Evolutionary conservation across 2,329 filamentous ascomycete genomes (phyloP).

Genomic region (Graphiopsis chlorocephala): DNA sequence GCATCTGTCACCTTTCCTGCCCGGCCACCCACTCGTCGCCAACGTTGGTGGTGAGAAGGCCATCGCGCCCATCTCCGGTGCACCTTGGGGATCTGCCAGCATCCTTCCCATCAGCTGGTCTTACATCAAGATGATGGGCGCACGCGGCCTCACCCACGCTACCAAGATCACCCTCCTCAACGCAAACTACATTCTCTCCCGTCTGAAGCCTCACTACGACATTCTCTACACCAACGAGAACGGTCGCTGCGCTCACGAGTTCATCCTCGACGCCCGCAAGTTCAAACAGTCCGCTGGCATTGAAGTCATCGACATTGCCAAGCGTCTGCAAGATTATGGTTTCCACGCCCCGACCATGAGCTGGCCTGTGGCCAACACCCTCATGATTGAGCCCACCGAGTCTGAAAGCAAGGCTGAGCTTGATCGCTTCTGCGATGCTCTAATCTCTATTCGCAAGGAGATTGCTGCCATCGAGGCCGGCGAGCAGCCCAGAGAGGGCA

Average conservation of each 20-base stretch:
- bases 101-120: slow-evolving; percentile 94
- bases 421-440: slow-evolving; percentile 86
- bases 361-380: slow-evolving; percentile 89
- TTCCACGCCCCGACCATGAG: slow-evolving; percentile 98
- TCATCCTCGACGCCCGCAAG: slow-evolving; percentile 83
- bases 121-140: slow-evolving; percentile 92
- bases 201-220: slow-evolving; percentile 78
- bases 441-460: slow-evolving; percentile 82
- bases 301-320: slow-evolving; percentile 92
- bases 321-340: slow-evolving; percentile 93
- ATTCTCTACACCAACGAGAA: slow-evolving; percentile 92
- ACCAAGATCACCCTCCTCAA: slow-evolving; percentile 93
- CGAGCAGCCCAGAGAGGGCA: slow-evolving; percentile 68
- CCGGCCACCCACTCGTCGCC: slow-evolving; percentile 63
- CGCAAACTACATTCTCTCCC: slow-evolving; percentile 92
- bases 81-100: slow-evolving; percentile 81
- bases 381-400: slow-evolving; percentile 98
- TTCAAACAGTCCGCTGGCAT: slow-evolving; percentile 82
- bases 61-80: slow-evolving; percentile 74
- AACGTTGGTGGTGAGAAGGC: slow-evolving; percentile 53
- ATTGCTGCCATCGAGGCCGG: slow-evolving; percentile 82
- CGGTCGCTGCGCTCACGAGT: slow-evolving; percentile 91
- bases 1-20: slow-evolving; percentile 74
- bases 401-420: slow-evolving; percentile 89
- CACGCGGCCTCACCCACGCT: slow-evolving; percentile 76